Percentiles rank a stretch among this genome's conserved stretches.
Conservation (phyloP, 108 stramenopile species). For the Pseudonitzschia delicatissima region DNA sequence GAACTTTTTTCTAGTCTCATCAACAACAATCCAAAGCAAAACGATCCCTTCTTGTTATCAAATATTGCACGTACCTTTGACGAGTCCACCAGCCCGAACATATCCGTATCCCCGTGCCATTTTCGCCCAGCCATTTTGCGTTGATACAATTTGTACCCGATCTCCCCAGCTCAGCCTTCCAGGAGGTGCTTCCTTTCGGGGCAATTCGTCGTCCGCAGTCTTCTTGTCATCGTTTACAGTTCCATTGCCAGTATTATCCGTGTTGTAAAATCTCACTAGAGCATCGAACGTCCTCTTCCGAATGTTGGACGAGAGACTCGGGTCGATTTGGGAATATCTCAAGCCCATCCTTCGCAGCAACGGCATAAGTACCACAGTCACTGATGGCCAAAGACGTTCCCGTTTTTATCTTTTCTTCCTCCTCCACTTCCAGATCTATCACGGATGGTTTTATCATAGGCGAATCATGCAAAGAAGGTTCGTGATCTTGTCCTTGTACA, state of each 20-base stretch:
- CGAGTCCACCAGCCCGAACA: constrained; percentile 60
- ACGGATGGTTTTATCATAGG: constrained; percentile 17
- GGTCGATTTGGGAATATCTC: constrained; percentile 39
- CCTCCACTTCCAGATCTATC: constrained; percentile 32
- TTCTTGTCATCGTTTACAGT: background rate
- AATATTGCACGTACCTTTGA: constrained; percentile 50
- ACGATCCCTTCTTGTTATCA: background rate
- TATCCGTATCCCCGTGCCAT: constrained; percentile 77
- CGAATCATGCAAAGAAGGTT: constrained; percentile 22
- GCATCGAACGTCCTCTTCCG: constrained; percentile 50
- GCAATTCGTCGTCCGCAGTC: constrained; percentile 9
- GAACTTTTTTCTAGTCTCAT: too few relatives aligned
- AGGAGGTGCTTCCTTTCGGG: background rate
- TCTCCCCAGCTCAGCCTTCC: constrained; percentile 59
- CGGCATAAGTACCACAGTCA: constrained; percentile 59
- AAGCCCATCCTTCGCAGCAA: constrained; percentile 48
- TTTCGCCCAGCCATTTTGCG: constrained; percentile 74
- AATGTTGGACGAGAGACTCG: constrained; percentile 6
- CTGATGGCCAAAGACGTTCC: constrained; percentile 40
- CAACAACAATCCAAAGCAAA: too few relatives aligned
- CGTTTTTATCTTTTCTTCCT: constrained; percentile 43
- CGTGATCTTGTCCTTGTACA: constrained; percentile 19
- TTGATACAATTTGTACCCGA: constrained; percentile 73
- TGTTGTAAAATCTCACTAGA: constrained; percentile 40
- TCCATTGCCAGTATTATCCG: background rate